Percentiles rank a stretch among this genome's conserved stretches.
These are phyloP conservation scores for Albophoma yamanashiensis DNA, from an alignment of 2,329 filamentous ascomycete genomes.

Conservation along the genomic window DNA sequence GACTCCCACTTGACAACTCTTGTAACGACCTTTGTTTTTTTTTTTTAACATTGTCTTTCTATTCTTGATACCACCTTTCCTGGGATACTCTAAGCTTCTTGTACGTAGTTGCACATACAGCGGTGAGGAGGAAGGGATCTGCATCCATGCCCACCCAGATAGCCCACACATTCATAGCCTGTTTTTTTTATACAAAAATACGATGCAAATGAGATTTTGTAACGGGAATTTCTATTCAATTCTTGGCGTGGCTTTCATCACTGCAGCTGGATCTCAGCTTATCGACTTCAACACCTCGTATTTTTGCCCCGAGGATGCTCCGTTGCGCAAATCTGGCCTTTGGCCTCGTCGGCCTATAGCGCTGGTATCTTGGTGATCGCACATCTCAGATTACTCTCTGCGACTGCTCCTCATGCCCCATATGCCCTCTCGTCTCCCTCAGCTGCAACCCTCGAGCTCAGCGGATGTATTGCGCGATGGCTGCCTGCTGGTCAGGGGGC, in stretches of 20 bases:
- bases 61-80: background rate
- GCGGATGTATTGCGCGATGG: slow-evolving; percentile 39
- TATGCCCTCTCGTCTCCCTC: background rate
- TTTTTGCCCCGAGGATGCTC: background rate
- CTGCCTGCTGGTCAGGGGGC: slow-evolving; percentile 45
- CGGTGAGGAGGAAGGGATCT: background rate
- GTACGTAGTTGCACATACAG: background rate
- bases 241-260: background rate
- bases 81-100: background rate
- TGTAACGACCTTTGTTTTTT: background rate
- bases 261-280: background rate
- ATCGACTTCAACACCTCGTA: background rate
- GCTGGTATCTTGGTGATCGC: slow-evolving; percentile 1
- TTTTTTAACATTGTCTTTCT: background rate
- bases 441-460: slow-evolving; percentile 11
- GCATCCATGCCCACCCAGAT: background rate
- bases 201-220: background rate
- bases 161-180: background rate
- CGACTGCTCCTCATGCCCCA: too few relatives aligned
- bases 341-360: background rate
- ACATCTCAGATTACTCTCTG: background rate
- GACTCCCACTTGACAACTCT: background rate
- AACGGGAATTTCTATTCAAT: background rate
- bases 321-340: background rate
- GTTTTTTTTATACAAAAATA: too few relatives aligned